Conservation (phyloP, 208 protist species). For the Balamuthia mandrillaris region DNA sequence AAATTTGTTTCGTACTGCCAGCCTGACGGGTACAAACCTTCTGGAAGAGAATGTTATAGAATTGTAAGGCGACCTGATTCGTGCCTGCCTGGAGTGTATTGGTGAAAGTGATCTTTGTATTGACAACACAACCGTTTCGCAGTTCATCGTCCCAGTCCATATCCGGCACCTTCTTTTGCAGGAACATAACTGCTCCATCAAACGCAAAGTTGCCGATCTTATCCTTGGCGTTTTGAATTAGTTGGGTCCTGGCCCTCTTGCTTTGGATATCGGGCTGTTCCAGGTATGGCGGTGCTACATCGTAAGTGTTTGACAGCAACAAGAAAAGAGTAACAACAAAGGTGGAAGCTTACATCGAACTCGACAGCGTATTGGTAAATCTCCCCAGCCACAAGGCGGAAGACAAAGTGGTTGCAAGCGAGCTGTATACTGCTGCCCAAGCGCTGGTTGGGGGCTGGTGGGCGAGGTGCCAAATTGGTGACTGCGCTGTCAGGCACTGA, state of each 20-base stretch:
- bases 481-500: background rate
- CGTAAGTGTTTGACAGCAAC: background rate
- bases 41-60: slow-evolving; percentile 44
- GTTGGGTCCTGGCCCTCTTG: background rate
- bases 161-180: background rate
- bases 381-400: background rate
- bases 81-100: background rate
- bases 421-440: background rate
- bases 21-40: background rate
- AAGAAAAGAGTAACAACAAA: background rate
- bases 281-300: background rate
- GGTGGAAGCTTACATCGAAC: background rate
- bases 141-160: background rate
- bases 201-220: background rate
- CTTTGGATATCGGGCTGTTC: background rate
- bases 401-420: slow-evolving; percentile 21
- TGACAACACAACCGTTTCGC: background rate
- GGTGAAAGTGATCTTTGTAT: background rate
- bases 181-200: slow-evolving; percentile 11
- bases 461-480: background rate
- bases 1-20: background rate
- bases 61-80: background rate
- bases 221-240: background rate
- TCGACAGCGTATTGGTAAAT: slow-evolving; percentile 44
- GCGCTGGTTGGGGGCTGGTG: background rate